Evolutionary conservation across 140 eudicot genomes (phyloP).

Genomic region (Oenanthe javanica): DNA sequence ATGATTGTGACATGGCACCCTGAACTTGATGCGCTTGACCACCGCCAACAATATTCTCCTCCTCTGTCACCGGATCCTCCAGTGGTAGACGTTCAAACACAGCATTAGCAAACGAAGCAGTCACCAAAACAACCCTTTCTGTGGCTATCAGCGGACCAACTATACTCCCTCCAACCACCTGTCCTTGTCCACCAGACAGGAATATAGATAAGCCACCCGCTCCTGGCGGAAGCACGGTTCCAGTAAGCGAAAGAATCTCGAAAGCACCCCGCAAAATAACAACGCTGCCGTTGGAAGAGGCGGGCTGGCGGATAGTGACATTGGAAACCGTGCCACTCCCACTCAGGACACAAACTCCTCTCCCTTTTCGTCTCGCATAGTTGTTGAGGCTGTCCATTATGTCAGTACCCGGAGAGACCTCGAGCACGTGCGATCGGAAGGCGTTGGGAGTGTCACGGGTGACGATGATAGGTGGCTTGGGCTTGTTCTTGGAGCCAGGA

Average conservation of each 20-base stretch:
- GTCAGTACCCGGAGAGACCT: slow-evolving; percentile 48
- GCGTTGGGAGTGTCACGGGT: slow-evolving; percentile 54
- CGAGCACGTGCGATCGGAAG: slow-evolving; percentile 59
- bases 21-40: too few species aligned
- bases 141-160: slow-evolving; percentile 50
- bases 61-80: slow-evolving; percentile 29
- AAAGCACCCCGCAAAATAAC: slow-evolving; percentile 59
- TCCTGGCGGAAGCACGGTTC: slow-evolving; percentile 52
- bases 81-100: slow-evolving; percentile 53
- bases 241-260: slow-evolving; percentile 44
- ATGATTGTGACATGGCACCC: too few species aligned
- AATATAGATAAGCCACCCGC: slow-evolving; percentile 52
- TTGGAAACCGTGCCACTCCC: slow-evolving; percentile 52
- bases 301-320: slow-evolving; percentile 53
- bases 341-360: slow-evolving; percentile 62
- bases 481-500: slow-evolving; percentile 66
- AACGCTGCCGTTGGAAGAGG: slow-evolving; percentile 28
- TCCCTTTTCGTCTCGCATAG: slow-evolving; percentile 52
- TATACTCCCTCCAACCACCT: slow-evolving; percentile 55
- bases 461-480: slow-evolving; percentile 52
- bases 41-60: slow-evolving; percentile 13
- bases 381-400: slow-evolving; percentile 33
- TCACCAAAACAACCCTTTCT: slow-evolving; percentile 42
- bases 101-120: slow-evolving; percentile 67
- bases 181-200: slow-evolving; percentile 54